A percentile compares a stretch with the other conserved stretches of the same genome.
These are phyloP conservation scores for Pichia sorboxylosa DNA, from an alignment of 1,139 yeast species.

Conservation along the genomic window DNA sequence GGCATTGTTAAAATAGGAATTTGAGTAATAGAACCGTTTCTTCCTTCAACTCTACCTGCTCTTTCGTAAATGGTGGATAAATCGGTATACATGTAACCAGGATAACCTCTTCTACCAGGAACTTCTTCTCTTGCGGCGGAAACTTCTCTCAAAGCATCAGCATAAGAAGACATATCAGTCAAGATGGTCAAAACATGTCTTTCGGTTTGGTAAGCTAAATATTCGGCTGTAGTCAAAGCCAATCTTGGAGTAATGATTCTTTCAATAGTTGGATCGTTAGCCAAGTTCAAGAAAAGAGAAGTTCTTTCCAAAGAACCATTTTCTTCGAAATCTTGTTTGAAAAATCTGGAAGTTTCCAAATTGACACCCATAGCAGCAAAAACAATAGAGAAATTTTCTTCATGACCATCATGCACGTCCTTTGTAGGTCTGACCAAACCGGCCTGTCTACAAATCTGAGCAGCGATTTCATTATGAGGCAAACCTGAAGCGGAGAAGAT, in stretches of 20 bases:
- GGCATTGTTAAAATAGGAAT: slow-evolving; percentile 99
- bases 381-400: slow-evolving; percentile 96
- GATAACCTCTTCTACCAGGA: slow-evolving; percentile 99
- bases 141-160: slow-evolving; percentile 98
- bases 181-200: slow-evolving; percentile 96
- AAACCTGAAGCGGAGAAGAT: slow-evolving; percentile 98
- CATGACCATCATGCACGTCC: slow-evolving; percentile 99
- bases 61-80: slow-evolving; percentile 97
- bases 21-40: slow-evolving; percentile 98
- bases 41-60: slow-evolving; percentile 99
- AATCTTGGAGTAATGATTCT: slow-evolving; percentile 98
- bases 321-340: slow-evolving; percentile 98
- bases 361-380: slow-evolving; percentile 98
- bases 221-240: slow-evolving; percentile 98
- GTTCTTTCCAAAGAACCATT: slow-evolving; percentile 98
- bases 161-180: slow-evolving; percentile 98
- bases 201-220: slow-evolving; percentile 96
- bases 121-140: slow-evolving; percentile 99
- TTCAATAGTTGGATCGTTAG: slow-evolving; percentile 98
- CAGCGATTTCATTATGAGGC: slow-evolving; percentile 99
- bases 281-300: slow-evolving; percentile 88
- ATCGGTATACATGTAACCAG: slow-evolving; percentile 99
- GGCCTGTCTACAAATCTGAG: slow-evolving; percentile 99
- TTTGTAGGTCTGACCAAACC: slow-evolving; percentile 98
- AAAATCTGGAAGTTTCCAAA: slow-evolving; percentile 81